phyloP scores from a whole-genome alignment of 73 alveolate genomes.

The Effrenium voratum region DNA sequence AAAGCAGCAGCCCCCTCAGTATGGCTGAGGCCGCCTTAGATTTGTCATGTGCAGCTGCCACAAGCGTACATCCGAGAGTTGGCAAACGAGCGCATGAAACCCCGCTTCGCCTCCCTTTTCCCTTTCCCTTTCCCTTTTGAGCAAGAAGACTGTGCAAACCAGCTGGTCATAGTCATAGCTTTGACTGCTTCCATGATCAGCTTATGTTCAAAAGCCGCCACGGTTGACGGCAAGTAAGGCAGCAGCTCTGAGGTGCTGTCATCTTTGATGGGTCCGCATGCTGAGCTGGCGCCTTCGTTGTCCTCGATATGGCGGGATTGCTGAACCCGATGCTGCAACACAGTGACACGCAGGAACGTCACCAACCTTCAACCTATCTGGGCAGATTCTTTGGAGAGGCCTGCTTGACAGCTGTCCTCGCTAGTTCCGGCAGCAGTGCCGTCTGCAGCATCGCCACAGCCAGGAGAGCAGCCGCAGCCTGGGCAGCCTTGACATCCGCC shows the following conservation, averaged over 20 bases:
- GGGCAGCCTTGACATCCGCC: slow-evolving; percentile 83
- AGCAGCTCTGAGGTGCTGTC: slow-evolving; percentile 22
- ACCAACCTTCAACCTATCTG: not conserved
- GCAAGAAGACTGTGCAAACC: too few relatives aligned
- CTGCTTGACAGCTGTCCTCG: not conserved
- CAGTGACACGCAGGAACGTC: not conserved
- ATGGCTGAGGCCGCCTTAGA: slow-evolving; percentile 91
- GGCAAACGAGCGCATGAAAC: too few relatives aligned
- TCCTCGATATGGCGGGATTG: not conserved
- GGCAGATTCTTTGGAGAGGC: not conserved
- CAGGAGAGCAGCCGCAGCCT: slow-evolving; percentile 61
- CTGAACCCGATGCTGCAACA: not conserved
- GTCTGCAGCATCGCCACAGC: slow-evolving; percentile 53
- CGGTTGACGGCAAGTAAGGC: too few relatives aligned
- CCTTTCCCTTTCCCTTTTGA: too few relatives aligned
- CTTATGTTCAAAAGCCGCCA: too few relatives aligned
- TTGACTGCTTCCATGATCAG: too few relatives aligned
- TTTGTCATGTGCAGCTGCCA: too few relatives aligned
- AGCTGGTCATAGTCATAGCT: too few relatives aligned
- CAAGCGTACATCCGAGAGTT: too few relatives aligned
- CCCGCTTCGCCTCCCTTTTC: too few relatives aligned
- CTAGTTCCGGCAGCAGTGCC: not conserved
- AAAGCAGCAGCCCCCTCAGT: slow-evolving; percentile 61
- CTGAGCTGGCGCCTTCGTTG: not conserved
- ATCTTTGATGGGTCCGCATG: slow-evolving; percentile 28